phyloP scores from a whole-genome alignment of 495 filamentous ascomycete genomes.

The Daldinia concentrica region DNA sequence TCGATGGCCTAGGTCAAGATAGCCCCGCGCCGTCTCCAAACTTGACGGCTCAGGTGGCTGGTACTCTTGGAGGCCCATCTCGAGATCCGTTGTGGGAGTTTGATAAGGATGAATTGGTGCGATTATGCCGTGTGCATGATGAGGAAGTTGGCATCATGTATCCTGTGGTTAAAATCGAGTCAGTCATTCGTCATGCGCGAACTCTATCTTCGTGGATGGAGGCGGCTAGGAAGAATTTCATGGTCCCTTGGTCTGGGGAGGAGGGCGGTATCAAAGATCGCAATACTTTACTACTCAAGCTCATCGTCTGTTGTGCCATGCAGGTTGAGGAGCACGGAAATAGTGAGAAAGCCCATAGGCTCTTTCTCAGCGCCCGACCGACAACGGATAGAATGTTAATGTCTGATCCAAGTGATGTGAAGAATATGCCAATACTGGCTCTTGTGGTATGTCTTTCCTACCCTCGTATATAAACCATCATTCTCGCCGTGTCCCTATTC shows the following conservation, averaged over 20 bases:
- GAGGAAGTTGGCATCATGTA: conserved; percentile 91
- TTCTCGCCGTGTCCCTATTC: not conserved
- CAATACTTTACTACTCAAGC: conserved; percentile 75
- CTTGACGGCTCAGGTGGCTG: conserved; percentile 44
- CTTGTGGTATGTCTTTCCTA: conserved; percentile 65
- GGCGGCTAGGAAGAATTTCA: conserved; percentile 44
- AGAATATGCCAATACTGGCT: conserved; percentile 75
- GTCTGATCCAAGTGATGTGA: conserved; percentile 70
- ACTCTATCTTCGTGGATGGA: conserved; percentile 77
- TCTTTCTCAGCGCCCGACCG: conserved; percentile 76
- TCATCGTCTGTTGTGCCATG: conserved; percentile 79
- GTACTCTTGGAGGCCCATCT: conserved; percentile 55
- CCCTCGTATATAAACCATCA: not conserved
- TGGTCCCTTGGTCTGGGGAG: conserved; percentile 43
- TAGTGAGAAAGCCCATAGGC: conserved; percentile 72
- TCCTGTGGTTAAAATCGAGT: conserved; percentile 77
- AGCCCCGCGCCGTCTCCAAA: conserved; percentile 63
- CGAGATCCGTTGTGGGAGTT: conserved; percentile 79
- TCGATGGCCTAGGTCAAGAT: conserved; percentile 64
- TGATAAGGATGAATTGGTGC: conserved; percentile 73
- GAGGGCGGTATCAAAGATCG: conserved; percentile 73
- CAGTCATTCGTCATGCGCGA: conserved; percentile 69
- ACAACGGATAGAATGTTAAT: conserved; percentile 74
- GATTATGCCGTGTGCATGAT: conserved; percentile 76
- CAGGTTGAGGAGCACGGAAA: conserved; percentile 78